phyloP scores from a whole-genome alignment of 2,329 filamentous ascomycete genomes.

The Raffaelea ambrosiae region DNA sequence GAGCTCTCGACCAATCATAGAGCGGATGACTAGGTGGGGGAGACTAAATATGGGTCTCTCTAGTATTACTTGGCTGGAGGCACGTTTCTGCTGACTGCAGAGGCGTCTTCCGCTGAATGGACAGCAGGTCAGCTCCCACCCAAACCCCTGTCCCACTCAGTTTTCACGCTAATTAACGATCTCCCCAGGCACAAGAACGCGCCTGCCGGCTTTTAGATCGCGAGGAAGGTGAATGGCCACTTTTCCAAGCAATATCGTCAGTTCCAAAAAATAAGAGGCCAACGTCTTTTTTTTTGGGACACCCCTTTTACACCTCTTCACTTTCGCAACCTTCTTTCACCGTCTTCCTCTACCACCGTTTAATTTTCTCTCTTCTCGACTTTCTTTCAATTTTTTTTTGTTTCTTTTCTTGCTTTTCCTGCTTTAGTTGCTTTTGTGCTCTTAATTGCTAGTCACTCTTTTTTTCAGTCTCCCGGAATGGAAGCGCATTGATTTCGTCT shows the following conservation, averaged over 20 bases:
- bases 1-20: too few relatives aligned
- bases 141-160: background rate
- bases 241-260: background rate
- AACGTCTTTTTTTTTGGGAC: too few relatives aligned
- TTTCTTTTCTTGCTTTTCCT: background rate
- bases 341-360: background rate
- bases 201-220: background rate
- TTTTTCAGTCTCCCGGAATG: background rate
- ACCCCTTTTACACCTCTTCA: too few relatives aligned
- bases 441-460: background rate
- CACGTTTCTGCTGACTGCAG: too few relatives aligned
- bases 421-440: background rate
- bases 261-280: background rate
- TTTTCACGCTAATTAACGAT: background rate
- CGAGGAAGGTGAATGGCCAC: background rate
- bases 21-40: background rate
- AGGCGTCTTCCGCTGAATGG: too few relatives aligned
- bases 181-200: background rate
- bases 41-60: background rate
- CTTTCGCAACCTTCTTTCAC: too few relatives aligned
- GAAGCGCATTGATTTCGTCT: conserved; percentile 2
- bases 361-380: background rate
- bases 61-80: background rate
- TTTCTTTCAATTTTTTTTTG: background rate
- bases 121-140: background rate